phyloP scores from a whole-genome alignment of 2,329 filamentous ascomycete genomes.

The Teratosphaeria viscida region DNA sequence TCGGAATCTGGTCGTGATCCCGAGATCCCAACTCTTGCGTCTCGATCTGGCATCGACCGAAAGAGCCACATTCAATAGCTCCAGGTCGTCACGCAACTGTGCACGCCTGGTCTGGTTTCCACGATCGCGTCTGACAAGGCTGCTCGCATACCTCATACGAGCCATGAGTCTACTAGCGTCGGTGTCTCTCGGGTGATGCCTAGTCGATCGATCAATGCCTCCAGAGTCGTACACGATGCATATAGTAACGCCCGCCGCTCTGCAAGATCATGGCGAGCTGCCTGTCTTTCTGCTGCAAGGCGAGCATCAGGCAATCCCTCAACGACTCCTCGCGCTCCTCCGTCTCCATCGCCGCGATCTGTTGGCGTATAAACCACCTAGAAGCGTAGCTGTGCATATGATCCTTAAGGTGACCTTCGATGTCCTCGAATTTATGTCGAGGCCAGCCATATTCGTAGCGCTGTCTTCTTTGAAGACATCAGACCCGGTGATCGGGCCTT shows the following conservation, averaged over 20 bases:
- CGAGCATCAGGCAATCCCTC: background rate
- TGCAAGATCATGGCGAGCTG: background rate
- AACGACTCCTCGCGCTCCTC: background rate
- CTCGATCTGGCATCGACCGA: background rate
- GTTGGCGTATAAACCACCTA: background rate
- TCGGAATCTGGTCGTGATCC: background rate
- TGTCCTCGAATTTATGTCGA: background rate
- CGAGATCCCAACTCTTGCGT: background rate
- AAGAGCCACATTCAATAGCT: background rate
- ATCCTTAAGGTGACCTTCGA: background rate
- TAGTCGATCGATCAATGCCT: background rate
- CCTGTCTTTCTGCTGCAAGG: background rate
- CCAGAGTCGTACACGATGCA: background rate
- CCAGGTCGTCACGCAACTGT: background rate
- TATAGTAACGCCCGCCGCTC: background rate
- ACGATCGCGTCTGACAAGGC: background rate
- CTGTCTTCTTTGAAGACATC: background rate
- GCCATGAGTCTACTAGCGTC: background rate
- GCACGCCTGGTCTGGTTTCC: background rate
- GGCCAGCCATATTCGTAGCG: background rate
- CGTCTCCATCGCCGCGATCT: background rate
- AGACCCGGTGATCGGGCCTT: background rate
- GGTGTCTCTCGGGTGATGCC: background rate
- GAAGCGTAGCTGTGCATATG: background rate
- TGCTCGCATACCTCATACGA: background rate